Evolutionary conservation across 225 moss, liverwort and hornwort genomes (phyloP).

Genomic region (Neckera pumila): DNA sequence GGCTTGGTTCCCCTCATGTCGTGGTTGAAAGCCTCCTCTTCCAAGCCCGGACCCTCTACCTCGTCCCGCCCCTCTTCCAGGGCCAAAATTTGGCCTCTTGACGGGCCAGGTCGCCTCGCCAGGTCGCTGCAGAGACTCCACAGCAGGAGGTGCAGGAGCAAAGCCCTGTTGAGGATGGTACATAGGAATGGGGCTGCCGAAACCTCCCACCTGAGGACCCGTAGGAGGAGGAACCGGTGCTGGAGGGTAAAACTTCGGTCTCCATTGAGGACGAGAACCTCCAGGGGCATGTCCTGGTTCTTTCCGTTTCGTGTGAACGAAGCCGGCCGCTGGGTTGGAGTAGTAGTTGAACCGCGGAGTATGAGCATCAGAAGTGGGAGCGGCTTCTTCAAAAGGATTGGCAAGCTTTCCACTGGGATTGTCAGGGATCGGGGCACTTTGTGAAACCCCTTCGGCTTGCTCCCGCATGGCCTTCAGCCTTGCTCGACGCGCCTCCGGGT

Average conservation of each 20-base stretch:
- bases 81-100: conserved; percentile 17
- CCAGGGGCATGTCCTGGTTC: neutral
- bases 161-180: conserved; percentile 15
- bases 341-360: conserved; percentile 51
- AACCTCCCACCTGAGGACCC: conserved; percentile 14
- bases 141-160: conserved; percentile 7
- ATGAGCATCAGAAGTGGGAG: conserved; percentile 19
- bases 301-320: conserved; percentile 18
- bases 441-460: conserved; percentile 22
- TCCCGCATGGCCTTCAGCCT: conserved; percentile 37
- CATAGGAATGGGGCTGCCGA: conserved; percentile 43
- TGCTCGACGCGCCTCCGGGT: conserved; percentile 27
- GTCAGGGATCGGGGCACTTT: neutral
- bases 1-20: conserved; percentile 1
- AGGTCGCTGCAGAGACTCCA: neutral
- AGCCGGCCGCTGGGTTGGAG: conserved; percentile 45
- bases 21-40: conserved; percentile 21
- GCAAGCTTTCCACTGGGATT: conserved; percentile 5
- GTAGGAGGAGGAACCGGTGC: conserved; percentile 1
- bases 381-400: conserved; percentile 39
- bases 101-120: conserved; percentile 9
- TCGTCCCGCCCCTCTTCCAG: conserved; percentile 9
- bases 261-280: conserved; percentile 11
- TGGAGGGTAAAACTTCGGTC: conserved; percentile 12
- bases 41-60: conserved; percentile 16